A percentile compares a stretch with the other conserved stretches of the same genome.
phyloP scores from a whole-genome alignment of 371 early-diverging fungal genomes.

The Mucor mucedo region DNA sequence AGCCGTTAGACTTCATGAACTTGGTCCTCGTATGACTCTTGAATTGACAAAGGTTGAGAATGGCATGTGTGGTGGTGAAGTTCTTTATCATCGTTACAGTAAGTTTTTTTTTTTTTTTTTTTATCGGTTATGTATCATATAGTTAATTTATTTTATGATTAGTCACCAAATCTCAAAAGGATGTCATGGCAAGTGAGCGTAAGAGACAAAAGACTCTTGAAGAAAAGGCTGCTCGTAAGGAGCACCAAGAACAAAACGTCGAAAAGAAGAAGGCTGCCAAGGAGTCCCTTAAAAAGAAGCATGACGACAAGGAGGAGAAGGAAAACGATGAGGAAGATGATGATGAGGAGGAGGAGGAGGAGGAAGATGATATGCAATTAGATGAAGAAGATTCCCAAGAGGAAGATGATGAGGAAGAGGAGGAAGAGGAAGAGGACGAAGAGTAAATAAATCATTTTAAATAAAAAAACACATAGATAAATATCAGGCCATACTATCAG shows the following conservation, averaged over 20 bases:
- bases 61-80: slow-evolving; percentile 93
- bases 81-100: slow-evolving; percentile 81
- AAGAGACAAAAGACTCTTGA: slow-evolving; percentile 61
- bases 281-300: slow-evolving; percentile 59
- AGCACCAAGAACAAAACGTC: slow-evolving; percentile 84
- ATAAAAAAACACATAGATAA: slow-evolving; percentile 8
- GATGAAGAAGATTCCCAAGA: slow-evolving; percentile 42
- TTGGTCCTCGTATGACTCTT: slow-evolving; percentile 93
- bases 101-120: slow-evolving; percentile 28
- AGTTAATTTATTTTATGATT: background rate
- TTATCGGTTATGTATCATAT: background rate
- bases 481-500: background rate
- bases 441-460: slow-evolving; percentile 8
- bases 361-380: slow-evolving; percentile 44
- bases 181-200: slow-evolving; percentile 66
- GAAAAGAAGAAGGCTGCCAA: slow-evolving; percentile 72
- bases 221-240: slow-evolving; percentile 72
- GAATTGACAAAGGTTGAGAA: slow-evolving; percentile 89
- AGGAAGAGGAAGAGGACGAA: slow-evolving; percentile 14
- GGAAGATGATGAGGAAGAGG: slow-evolving; percentile 42
- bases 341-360: slow-evolving; percentile 51
- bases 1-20: slow-evolving; percentile 85
- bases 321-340: slow-evolving; percentile 46
- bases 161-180: slow-evolving; percentile 75
- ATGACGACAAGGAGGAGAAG: slow-evolving; percentile 42